Conservation (phyloP, 129 eudicot species). For the Rutidosis leptorrhynchoides region DNA sequence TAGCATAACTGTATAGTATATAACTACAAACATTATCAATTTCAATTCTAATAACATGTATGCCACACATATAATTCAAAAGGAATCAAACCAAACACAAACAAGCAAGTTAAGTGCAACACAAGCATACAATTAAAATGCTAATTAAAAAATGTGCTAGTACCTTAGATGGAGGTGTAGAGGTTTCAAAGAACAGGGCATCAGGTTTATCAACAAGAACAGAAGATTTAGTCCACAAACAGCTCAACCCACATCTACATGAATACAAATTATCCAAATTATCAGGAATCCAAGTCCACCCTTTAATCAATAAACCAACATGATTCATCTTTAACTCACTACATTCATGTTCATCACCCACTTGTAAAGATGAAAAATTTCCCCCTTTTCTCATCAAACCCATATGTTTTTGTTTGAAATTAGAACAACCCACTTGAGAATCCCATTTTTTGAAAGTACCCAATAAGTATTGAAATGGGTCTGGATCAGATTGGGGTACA, state of each 20-base stretch:
- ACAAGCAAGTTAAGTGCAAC: not conserved
- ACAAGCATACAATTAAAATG: not conserved
- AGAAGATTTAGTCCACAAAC: slow-evolving; percentile 92
- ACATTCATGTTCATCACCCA: slow-evolving; percentile 53
- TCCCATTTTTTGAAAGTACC: slow-evolving; percentile 75
- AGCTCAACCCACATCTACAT: slow-evolving; percentile 89
- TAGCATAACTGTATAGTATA: no score
- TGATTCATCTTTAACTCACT: slow-evolving; percentile 67
- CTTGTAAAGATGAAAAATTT: slow-evolving; percentile 46
- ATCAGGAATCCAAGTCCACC: slow-evolving; percentile 99
- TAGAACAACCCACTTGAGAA: slow-evolving; percentile 73
- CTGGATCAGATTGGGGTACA: slow-evolving; percentile 40
- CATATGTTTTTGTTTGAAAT: slow-evolving; percentile 43
- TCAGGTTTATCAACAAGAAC: slow-evolving; percentile 95
- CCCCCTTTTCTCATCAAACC: slow-evolving; percentile 42
- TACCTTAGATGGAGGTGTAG: slow-evolving; percentile 84
- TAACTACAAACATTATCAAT: not conserved
- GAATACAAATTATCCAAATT: slow-evolving; percentile 91
- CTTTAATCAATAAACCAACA: slow-evolving; percentile 90
- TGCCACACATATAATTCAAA: not conserved
- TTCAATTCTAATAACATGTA: slow-evolving; percentile 6
- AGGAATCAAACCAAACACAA: slow-evolving; percentile 1
- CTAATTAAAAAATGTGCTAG: not conserved
- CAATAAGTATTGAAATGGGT: slow-evolving; percentile 64
- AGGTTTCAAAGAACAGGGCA: slow-evolving; percentile 86